phyloP scores from a whole-genome alignment of 352 stramenopile species.

The Aphanomyces invadans region DNA sequence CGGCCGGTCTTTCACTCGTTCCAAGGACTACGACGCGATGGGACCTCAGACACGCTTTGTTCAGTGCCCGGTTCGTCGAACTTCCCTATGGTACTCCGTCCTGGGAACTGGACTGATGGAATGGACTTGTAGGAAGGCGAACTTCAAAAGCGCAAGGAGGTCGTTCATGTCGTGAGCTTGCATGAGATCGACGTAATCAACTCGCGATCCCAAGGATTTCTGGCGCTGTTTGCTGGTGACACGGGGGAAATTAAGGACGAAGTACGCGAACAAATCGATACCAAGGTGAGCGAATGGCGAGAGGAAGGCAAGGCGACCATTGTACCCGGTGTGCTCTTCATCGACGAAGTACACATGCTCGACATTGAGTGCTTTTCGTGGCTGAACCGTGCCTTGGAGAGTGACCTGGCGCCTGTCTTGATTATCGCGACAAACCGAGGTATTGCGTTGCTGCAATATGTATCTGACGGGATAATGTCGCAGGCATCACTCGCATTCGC shows the following conservation, averaged over 20 bases:
- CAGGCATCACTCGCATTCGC: slow-evolving; percentile 94
- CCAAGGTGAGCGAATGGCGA: slow-evolving; percentile 94
- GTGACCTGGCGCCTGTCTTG: slow-evolving; percentile 95
- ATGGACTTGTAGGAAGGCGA: slow-evolving; percentile 85
- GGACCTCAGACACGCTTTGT: slow-evolving; percentile 83
- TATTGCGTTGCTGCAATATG: not conserved
- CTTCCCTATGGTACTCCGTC: no score
- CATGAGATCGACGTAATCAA: slow-evolving; percentile 99
- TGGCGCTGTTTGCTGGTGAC: slow-evolving; percentile 98
- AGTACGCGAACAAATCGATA: slow-evolving; percentile 98
- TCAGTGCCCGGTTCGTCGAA: slow-evolving; percentile 41
- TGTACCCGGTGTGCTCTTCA: slow-evolving; percentile 98
- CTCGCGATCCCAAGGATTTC: slow-evolving; percentile 96
- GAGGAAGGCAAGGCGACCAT: slow-evolving; percentile 97
- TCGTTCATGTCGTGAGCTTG: slow-evolving; percentile 96
- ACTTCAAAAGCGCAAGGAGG: slow-evolving; percentile 97
- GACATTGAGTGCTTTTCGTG: slow-evolving; percentile 99
- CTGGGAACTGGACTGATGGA: not conserved
- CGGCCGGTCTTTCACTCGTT: slow-evolving; percentile 95
- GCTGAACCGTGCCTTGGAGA: slow-evolving; percentile 98
- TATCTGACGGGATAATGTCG: not conserved
- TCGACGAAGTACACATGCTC: slow-evolving; percentile 99
- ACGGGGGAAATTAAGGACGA: slow-evolving; percentile 99
- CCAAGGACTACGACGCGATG: slow-evolving; percentile 98
- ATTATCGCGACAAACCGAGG: slow-evolving; percentile 99